Evolutionary conservation across 352 stramenopile species (phyloP).

Genomic region (Phytophthora hybrid): DNA sequence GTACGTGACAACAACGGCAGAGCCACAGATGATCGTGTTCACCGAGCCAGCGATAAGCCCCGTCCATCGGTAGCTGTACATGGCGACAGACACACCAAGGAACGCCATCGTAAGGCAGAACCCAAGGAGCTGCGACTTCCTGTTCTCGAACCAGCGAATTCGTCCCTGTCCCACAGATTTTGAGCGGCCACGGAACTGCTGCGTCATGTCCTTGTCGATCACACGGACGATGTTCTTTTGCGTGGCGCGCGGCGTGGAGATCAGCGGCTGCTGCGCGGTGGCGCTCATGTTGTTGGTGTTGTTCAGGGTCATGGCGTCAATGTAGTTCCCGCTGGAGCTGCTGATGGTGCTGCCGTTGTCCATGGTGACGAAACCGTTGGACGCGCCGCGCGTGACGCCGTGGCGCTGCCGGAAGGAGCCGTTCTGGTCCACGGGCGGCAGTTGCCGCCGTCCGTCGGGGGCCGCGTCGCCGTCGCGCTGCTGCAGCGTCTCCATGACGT

Average conservation of each 20-base stretch:
- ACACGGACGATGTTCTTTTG: slow-evolving; percentile 88
- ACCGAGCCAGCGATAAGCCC: slow-evolving; percentile 88
- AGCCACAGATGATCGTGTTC: slow-evolving; percentile 89
- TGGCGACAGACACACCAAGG: slow-evolving; percentile 82
- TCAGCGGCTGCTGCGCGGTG: slow-evolving; percentile 70
- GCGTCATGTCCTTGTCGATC: slow-evolving; percentile 92
- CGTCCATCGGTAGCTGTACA: slow-evolving; percentile 91
- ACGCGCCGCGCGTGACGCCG: slow-evolving; percentile 33
- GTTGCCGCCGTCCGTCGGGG: slow-evolving; percentile 47
- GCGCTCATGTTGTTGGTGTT: slow-evolving; percentile 46
- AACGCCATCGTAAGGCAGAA: slow-evolving; percentile 90
- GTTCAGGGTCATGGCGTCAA: slow-evolving; percentile 44
- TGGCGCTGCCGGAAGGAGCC: slow-evolving; percentile 41
- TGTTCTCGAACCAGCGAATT: slow-evolving; percentile 91
- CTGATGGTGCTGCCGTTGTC: slow-evolving; percentile 61
- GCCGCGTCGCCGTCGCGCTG: slow-evolving; percentile 38
- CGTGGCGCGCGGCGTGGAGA: slow-evolving; percentile 61
- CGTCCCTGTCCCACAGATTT: slow-evolving; percentile 74
- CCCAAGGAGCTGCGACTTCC: slow-evolving; percentile 88
- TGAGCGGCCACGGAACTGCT: slow-evolving; percentile 82
- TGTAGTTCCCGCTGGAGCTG: slow-evolving; percentile 48
- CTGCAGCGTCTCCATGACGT: slow-evolving; percentile 75
- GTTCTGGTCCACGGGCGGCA: slow-evolving; percentile 47
- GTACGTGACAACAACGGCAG: slow-evolving; percentile 89
- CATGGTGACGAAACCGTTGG: slow-evolving; percentile 51